A percentile compares a stretch with the other conserved stretches of the same genome.
Evolutionary conservation across 495 filamentous ascomycete genomes (phyloP).

Genomic region (Apodospora peruviana): DNA sequence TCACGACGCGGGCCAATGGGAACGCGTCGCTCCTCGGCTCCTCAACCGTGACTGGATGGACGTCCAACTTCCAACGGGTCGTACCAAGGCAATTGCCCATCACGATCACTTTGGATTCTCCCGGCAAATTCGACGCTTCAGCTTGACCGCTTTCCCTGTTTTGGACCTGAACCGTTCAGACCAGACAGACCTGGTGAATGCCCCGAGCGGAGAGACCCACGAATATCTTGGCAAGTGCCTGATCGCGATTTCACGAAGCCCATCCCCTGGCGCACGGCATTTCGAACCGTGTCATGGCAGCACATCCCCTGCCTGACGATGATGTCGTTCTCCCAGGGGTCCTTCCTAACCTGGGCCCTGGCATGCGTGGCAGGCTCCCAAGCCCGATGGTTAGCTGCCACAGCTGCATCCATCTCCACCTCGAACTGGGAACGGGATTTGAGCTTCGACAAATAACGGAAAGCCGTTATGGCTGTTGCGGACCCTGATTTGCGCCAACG

Average conservation of each 20-base stretch:
- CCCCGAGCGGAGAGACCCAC: background rate
- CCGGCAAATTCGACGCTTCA: background rate
- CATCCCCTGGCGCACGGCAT: too few relatives aligned
- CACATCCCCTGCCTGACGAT: background rate
- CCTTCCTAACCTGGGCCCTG: background rate
- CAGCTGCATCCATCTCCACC: background rate
- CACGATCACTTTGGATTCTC: background rate
- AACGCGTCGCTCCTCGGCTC: background rate
- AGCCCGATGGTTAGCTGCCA: background rate
- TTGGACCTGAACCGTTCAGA: too few relatives aligned
- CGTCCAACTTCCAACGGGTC: background rate
- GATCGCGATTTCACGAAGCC: background rate
- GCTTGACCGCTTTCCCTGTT: too few relatives aligned
- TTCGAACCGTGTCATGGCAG: background rate
- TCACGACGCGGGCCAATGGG: background rate
- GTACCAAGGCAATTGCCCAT: constrained; percentile 4
- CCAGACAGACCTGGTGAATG: too few relatives aligned
- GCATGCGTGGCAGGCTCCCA: background rate
- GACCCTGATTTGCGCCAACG: background rate
- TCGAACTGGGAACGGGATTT: background rate
- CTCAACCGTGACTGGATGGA: background rate
- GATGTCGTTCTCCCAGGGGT: constrained; percentile 9
- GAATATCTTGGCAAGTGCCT: background rate
- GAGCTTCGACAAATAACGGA: background rate
- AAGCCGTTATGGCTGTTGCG: background rate